phyloP scores from a whole-genome alignment of 2,329 filamentous ascomycete species.

The Fusarium hostae region DNA sequence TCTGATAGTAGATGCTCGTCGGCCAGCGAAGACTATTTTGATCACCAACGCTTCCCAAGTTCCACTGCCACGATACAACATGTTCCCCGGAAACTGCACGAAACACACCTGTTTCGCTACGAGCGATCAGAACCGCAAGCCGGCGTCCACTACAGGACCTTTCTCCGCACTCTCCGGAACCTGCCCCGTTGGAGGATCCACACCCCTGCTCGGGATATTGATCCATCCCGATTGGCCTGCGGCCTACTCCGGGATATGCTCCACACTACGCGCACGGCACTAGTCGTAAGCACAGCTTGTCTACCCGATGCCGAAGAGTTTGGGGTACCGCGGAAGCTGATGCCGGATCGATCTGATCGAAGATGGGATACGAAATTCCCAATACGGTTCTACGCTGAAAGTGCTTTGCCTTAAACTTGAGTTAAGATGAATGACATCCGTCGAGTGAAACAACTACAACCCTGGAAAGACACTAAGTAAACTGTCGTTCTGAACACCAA shows the following conservation, averaged over 20 bases:
- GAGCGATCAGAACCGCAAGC: too few species aligned
- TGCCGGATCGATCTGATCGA: neutral
- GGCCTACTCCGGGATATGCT: neutral
- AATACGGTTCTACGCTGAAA: fast-evolving
- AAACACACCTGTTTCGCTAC: fast-evolving
- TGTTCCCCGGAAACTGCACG: neutral
- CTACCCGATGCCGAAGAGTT: neutral
- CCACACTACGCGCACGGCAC: neutral
- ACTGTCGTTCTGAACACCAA: neutral
- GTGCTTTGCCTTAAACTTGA: neutral
- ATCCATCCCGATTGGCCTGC: neutral
- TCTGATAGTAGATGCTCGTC: neutral
- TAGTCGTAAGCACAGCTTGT: neutral
- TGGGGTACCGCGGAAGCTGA: neutral
- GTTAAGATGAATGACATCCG: neutral
- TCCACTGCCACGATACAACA: neutral
- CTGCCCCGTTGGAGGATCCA: neutral
- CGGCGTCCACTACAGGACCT: neutral
- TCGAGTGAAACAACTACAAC: neutral
- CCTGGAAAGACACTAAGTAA: neutral
- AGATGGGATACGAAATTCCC: neutral
- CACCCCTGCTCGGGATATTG: conserved; percentile 4
- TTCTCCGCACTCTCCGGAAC: neutral
- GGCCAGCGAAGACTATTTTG: neutral
- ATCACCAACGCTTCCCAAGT: neutral